Conservation (phyloP, 768 basidiomycete species). For the Gloeostereum incarnatum region DNA sequence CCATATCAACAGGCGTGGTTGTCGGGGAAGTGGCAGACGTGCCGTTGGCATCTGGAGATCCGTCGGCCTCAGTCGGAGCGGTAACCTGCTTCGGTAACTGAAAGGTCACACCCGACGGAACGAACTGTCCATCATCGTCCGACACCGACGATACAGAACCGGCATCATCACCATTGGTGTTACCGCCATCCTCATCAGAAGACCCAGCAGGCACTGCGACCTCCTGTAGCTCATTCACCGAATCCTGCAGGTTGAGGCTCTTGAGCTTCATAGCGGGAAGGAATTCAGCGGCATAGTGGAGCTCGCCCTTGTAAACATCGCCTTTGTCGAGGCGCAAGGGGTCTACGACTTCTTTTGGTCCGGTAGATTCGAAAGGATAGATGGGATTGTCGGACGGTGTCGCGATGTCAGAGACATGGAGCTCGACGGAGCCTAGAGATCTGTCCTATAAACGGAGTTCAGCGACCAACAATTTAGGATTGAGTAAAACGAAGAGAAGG, state of each 20-base stretch:
- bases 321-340: constrained; percentile 65
- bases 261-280: constrained; percentile 72
- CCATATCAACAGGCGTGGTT: no score
- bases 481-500: not conserved
- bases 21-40: constrained; percentile 1
- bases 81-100: constrained; percentile 15
- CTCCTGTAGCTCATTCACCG: constrained; percentile 43
- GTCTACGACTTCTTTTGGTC: constrained; percentile 50
- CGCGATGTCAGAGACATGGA: constrained; percentile 60
- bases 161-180: constrained; percentile 16
- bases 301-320: constrained; percentile 58
- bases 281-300: constrained; percentile 82
- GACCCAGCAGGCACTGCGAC: constrained; percentile 21
- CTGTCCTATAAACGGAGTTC: no score
- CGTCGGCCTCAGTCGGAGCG: constrained; percentile 11
- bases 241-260: no score
- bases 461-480: no score
- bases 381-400: constrained; percentile 37
- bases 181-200: constrained; percentile 36
- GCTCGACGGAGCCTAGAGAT: constrained; percentile 77
- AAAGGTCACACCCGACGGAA: constrained; percentile 28
- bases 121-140: constrained; percentile 26
- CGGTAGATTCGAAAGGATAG: constrained; percentile 66
- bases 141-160: constrained; percentile 10
- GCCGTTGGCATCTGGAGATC: constrained; percentile 11